Evolutionary conservation across 2,329 filamentous ascomycete genomes (phyloP).

Genomic region (Aspergillus clavatus): DNA sequence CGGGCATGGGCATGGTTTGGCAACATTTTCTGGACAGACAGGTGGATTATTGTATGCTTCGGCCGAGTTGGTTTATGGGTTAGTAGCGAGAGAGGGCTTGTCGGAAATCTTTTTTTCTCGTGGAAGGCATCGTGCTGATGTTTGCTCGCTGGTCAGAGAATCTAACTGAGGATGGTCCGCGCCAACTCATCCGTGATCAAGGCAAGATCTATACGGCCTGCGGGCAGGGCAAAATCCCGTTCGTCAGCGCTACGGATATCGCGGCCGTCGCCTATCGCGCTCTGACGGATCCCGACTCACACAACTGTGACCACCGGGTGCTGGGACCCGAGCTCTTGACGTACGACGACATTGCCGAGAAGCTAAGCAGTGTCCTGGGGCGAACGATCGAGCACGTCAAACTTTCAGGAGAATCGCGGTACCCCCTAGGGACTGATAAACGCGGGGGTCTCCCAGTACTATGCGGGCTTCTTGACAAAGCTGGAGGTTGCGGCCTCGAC

Average conservation of each 20-base stretch:
- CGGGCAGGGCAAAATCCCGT: constrained; percentile 44
- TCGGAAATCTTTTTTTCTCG: not conserved
- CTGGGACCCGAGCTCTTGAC: constrained; percentile 31
- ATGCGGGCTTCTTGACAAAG: not conserved
- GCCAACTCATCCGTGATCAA: constrained; percentile 34
- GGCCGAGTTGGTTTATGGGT: constrained; percentile 50
- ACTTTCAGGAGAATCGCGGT: not conserved
- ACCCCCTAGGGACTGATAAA: not conserved
- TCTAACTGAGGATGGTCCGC: constrained; percentile 34
- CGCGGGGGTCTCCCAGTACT: not conserved
- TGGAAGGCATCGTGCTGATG: not conserved
- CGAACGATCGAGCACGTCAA: constrained; percentile 2
- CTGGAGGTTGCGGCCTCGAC: not conserved
- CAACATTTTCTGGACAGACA: constrained; percentile 37
- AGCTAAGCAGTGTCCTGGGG: not conserved
- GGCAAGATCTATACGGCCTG: constrained; percentile 43
- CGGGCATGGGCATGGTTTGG: constrained; percentile 36
- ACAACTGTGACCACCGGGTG: constrained; percentile 40
- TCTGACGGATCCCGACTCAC: constrained; percentile 36
- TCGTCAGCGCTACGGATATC: constrained; percentile 46
- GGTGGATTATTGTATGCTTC: constrained; percentile 42
- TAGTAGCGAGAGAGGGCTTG: not conserved
- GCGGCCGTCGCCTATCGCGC: constrained; percentile 42
- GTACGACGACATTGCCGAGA: constrained; percentile 26
- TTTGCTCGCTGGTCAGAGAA: constrained; percentile 37